These are phyloP conservation scores for Hanseniaspora guilliermondii DNA, from an alignment of 805 yeast species.

Conservation along the genomic window DNA sequence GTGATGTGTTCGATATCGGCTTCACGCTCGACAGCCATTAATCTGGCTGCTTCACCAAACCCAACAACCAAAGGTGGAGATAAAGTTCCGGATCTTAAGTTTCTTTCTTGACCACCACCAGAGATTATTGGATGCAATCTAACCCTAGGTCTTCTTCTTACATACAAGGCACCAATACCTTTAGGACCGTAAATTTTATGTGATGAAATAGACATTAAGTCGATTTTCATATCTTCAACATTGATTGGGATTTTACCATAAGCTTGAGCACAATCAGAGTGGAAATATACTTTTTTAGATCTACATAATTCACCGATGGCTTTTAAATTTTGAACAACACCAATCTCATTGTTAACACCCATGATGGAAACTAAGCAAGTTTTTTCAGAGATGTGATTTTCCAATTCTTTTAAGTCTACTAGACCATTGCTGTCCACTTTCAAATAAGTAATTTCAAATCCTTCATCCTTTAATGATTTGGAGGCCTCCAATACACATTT, in stretches of 20 bases:
- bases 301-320: constrained; percentile 86
- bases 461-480: constrained; percentile 89
- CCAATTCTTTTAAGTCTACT: constrained; percentile 62
- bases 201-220: constrained; percentile 82
- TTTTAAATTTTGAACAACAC: constrained; percentile 90
- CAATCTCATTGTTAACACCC: constrained; percentile 98
- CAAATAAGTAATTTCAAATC: constrained; percentile 87
- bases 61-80: constrained; percentile 95
- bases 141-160: constrained; percentile 96
- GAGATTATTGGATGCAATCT: constrained; percentile 87
- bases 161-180: constrained; percentile 91
- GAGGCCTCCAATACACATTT: constrained; percentile 97
- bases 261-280: constrained; percentile 96
- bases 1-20: constrained; percentile 62
- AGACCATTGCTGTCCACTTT: constrained; percentile 76
- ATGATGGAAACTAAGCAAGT: constrained; percentile 82
- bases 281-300: constrained; percentile 83
- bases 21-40: constrained; percentile 59
- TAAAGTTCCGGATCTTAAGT: constrained; percentile 89
- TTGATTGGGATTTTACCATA: constrained; percentile 87
- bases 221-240: constrained; percentile 87
- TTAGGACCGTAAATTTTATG: constrained; percentile 97
- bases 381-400: constrained; percentile 75
- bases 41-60: constrained; percentile 91
- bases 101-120: constrained; percentile 99